Conservation (phyloP, 208 protist species). For the Sergeia podlipaevii region DNA sequence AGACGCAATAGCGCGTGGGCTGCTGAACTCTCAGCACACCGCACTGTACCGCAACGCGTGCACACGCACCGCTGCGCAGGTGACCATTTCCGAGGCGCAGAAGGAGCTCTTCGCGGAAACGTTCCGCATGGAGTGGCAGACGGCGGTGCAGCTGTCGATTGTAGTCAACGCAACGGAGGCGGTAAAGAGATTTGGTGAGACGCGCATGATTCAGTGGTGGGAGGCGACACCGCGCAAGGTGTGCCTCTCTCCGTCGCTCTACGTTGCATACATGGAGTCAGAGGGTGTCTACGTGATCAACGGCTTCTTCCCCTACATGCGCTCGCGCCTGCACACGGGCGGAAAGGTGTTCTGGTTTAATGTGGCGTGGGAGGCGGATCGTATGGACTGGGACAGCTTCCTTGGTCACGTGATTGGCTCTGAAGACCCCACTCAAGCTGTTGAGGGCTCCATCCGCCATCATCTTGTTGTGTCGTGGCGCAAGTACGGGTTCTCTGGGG, state of each 20-base stretch:
- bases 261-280: conserved; percentile 50
- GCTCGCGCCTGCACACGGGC: conserved; percentile 45
- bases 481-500: conserved; percentile 42
- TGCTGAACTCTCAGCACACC: conserved; percentile 55
- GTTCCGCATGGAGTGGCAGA: conserved; percentile 66
- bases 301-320: conserved; percentile 64
- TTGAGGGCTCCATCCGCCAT: conserved; percentile 42
- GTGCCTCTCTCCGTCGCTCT: conserved; percentile 58
- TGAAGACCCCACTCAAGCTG: conserved; percentile 35
- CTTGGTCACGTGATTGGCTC: conserved; percentile 56
- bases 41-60: conserved; percentile 71
- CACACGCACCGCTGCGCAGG: conserved; percentile 27
- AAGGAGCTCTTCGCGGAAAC: conserved; percentile 34
- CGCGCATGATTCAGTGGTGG: conserved; percentile 38
- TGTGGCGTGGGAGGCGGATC: conserved; percentile 49
- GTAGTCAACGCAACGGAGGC: conserved; percentile 69
- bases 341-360: conserved; percentile 54
- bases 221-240: conserved; percentile 40
- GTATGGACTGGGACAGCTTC: conserved; percentile 61
- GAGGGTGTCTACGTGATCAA: conserved; percentile 86
- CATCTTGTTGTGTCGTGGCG: conserved; percentile 53
- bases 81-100: conserved; percentile 49
- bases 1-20: conserved; percentile 31
- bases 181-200: conserved; percentile 36
- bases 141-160: conserved; percentile 53